Base-by-base conservation (phyloP, 1,284 basidiomycete species). In the Earliella scabrosa region DNA sequence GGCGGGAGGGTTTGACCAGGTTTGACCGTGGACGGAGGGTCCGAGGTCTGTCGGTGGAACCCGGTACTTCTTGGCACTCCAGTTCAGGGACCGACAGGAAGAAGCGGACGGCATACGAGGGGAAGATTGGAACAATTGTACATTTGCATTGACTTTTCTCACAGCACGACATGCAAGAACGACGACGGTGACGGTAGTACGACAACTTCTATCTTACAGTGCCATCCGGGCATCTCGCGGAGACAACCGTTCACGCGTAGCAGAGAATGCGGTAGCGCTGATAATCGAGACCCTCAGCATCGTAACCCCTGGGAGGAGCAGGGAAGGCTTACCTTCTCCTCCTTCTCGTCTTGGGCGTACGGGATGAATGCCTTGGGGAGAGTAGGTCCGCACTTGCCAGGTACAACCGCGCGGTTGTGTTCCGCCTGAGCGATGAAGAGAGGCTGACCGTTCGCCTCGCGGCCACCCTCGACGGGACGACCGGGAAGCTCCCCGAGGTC, bases 401-500 rank as follows among this genome's bases (percentile, higher is more conserved):
- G 86, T 63, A 85, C 78, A 34, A 80, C 72, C 5, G 77, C 77
- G 23, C 71, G 76, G 20, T 82, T 73, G 70, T 86, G 68, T 23
- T 75, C 73, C 1, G 82, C 88, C 62, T 83, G 80, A 5, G 80
- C 83, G 57, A 91, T 75, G 68, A 79, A 90, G 14, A 90, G 73
- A 4, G 76, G 77, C 2, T 77, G 75, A n/a, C 86, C 86, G 53
- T 87, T 76, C 24, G 76, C 75, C 65, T 90, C 88, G 36, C 72
- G 75, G 2, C 89, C 89, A 49, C 85, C 88, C 59, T 90, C 86
- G 36, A 91, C 83, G 1, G 86, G 85, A 7, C 64, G 71, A 31
- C 72, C 73, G 38, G 78, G 74, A 21, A 87, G 77, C 36, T 65
- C 58, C 2, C 65, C 41, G 29, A 82, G 52, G 55, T 82, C 74